A percentile compares a stretch with the other conserved stretches of the same genome.
Evolutionary conservation across 352 stramenopile species (phyloP).

Genomic region (Phytophthora sojae): DNA sequence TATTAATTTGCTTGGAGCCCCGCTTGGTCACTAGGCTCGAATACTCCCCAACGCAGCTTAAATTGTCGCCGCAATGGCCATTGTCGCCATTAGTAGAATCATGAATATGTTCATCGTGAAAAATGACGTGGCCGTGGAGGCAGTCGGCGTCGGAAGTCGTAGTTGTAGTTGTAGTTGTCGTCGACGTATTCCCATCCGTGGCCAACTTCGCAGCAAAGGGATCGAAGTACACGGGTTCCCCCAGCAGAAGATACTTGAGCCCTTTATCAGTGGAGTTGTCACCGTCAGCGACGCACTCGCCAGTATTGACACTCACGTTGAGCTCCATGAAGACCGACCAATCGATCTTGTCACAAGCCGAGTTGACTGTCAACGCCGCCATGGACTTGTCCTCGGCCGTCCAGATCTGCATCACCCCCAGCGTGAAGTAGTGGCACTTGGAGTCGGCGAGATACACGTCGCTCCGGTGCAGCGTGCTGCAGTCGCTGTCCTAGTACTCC

Average conservation of each 20-base stretch:
- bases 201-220: not conserved
- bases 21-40: too few relatives aligned
- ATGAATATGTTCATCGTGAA: not conserved
- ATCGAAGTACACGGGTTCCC: not conserved
- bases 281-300: slow-evolving; percentile 1
- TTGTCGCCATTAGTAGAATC: not conserved
- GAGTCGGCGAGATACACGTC: slow-evolving; percentile 8
- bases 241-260: slow-evolving; percentile 13
- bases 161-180: not conserved
- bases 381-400: slow-evolving; percentile 9
- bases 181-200: not conserved
- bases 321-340: slow-evolving; percentile 13
- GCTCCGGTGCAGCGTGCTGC: slow-evolving; percentile 2
- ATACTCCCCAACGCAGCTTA: not conserved
- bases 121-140: not conserved
- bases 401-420: slow-evolving; percentile 19
- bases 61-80: not conserved
- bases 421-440: slow-evolving; percentile 17
- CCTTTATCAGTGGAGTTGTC: not conserved
- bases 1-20: too few relatives aligned
- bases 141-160: not conserved
- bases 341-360: slow-evolving; percentile 6
- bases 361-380: slow-evolving; percentile 7
- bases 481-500: slow-evolving; percentile 11
- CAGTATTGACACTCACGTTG: slow-evolving; percentile 25